Evolutionary conservation across 2,329 filamentous ascomycete genomes (phyloP), one percentile per base, ranked within the genome.

Genomic region (Berkeleyomyces basicola): DNA sequence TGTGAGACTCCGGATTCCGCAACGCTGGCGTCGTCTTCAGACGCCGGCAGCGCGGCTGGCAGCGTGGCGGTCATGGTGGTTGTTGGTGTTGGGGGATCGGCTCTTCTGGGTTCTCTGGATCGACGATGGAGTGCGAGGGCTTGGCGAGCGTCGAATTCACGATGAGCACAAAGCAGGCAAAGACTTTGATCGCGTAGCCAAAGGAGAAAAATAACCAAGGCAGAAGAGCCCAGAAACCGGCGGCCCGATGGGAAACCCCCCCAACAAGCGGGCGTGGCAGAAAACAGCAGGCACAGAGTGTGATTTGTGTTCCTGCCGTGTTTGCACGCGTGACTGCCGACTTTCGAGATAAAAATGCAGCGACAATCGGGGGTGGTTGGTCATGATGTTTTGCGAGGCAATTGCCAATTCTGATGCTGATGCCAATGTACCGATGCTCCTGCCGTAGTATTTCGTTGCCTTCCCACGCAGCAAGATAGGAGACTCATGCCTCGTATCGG

Each of bases 391-490:
- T 55, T 31, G 51, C 51, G 6, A 55, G 51, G 59, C 6, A 40
- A 61, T 61, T 61, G 59, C 59, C 43, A 31, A 33, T 49, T 43
- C n/a, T 59, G 58, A 7, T 59, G 42, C n/a, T 59, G 37, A n/a
- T 59, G 9, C 23, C 7, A 11, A 10, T 59, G 42, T 11, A 11
- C 11, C 16, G 40, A 40, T 31, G 14, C 36, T 51, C 23, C 33
- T 43, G 57, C 39, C 7, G 39, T n/a, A 23, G 9, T 59, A 7
- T 46, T 39, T 6, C 36, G n/a, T 23, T 36, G 31, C 47, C 31
- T 49, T 33, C 33, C 51, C 6, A 14, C 6, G 36, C 6, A 9
- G 11, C 51, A 14, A 31, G 9, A 55, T 37, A 37, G 51, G 31
- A 31, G 51, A 31, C 36, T n/a, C n/a, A 3, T 7, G 11, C 9